Base-by-base conservation (phyloP, 1,284 basidiomycete genomes). In the Phlebopus sp. region DNA sequence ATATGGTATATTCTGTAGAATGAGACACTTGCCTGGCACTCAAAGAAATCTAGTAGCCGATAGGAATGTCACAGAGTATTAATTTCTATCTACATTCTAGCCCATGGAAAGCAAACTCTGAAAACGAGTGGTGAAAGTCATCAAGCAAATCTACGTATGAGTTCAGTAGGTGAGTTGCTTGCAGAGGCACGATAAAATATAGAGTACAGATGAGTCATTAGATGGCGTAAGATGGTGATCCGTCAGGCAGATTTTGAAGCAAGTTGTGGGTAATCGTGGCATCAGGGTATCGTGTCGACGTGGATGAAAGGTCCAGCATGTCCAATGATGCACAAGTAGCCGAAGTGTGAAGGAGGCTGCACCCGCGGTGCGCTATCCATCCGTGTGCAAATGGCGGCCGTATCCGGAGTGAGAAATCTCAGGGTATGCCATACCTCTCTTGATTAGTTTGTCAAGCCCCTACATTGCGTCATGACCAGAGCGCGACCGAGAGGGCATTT, bases 381-480 rank as follows among this genome's bases (percentile, higher is more conserved):
- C 8, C 25, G 5, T 25, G 25, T 8, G 54, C 52, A 53, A 23
- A 34, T 14, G 32, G 32, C 32, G 32, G 15, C 15, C 13, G 4
- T 11, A 34, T 34, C 39, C 35, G 49, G 37, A 60, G 30, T 36
- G 42, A 51, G 35, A 37, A 21, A 41, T 53, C 44, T 60, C n/a
- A 68, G 61, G 67, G 66, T 49, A 66, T 46, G 36, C 27, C 52
- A 23, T 57, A 52, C 66, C 80, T 82, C 65, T 79, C 78, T 27
- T 71, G 66, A 76, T 68, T 19, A 76, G 65, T 46, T 71, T 59
- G 39, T 71, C 67, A 46, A 78, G 58, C 53, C 69, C 67, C 46
- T 69, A 68, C 52, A 71, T 65, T 46, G 67, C 66, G 47, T 69
- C 62, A 31, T 59, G 53, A 42, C 64, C 69, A 34, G 51, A 67